phyloP scores from a whole-genome alignment of 805 yeast genomes.

The Torulaspora indica region DNA sequence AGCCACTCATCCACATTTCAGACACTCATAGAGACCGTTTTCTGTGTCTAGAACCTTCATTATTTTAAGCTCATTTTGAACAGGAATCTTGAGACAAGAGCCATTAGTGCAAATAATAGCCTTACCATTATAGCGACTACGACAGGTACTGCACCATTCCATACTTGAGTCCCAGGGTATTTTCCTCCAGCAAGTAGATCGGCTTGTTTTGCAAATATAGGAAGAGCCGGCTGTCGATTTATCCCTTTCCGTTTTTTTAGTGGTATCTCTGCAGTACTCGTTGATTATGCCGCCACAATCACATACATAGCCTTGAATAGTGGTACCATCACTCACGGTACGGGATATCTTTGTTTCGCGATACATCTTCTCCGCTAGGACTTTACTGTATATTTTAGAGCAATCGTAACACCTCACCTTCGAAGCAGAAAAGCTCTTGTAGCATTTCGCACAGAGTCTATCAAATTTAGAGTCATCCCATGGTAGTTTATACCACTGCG shows the following conservation, averaged over 20 bases:
- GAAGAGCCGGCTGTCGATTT: neutral
- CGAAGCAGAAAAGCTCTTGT: neutral
- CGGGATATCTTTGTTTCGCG: neutral
- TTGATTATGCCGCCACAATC: conserved; percentile 2
- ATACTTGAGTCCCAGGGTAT: conserved; percentile 5
- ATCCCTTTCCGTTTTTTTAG: neutral
- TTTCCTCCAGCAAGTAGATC: conserved; percentile 7
- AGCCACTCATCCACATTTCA: neutral
- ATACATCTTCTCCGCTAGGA: neutral
- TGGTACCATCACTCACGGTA: neutral
- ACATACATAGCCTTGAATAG: conserved; percentile 3
- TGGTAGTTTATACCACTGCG: neutral
- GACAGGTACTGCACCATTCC: conserved; percentile 10
- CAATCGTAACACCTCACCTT: neutral
- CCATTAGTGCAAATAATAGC: conserved; percentile 7
- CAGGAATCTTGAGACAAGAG: conserved; percentile 6
- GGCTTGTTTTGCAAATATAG: neutral
- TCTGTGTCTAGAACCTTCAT: neutral
- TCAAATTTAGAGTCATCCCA: neutral
- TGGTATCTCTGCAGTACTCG: neutral
- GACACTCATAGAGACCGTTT: neutral
- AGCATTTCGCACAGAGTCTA: neutral
- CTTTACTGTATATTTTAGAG: neutral
- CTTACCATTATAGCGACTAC: conserved; percentile 7
- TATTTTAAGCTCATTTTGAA: conserved; percentile 4